These are phyloP conservation scores for Cryptosporidium ubiquitum DNA, from an alignment of 169 alveolate genomes.

Conservation along the genomic window DNA sequence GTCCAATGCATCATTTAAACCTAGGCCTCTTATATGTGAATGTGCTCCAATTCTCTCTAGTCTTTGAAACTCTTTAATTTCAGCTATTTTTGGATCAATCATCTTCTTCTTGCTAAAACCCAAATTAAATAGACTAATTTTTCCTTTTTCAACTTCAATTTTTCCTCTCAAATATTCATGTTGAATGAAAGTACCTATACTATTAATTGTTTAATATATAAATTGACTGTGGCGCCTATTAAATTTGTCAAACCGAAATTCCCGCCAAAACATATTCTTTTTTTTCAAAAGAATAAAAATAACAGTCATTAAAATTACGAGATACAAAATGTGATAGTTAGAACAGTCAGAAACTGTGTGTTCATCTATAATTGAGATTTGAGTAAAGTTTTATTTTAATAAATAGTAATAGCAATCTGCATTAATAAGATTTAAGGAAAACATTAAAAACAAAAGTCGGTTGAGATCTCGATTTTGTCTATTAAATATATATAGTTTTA, in stretches of 20 bases:
- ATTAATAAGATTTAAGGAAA: not conserved
- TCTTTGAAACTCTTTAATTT: constrained; percentile 89
- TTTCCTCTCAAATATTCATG: not conserved
- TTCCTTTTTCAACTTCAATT: not conserved
- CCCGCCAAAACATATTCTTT: not conserved
- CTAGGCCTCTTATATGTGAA: constrained; percentile 98
- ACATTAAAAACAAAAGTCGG: not conserved
- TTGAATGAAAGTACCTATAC: not conserved
- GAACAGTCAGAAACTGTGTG: too few relatives aligned
- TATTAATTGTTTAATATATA: not conserved
- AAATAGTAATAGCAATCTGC: not conserved
- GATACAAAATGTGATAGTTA: too few relatives aligned
- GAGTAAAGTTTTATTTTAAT: too few relatives aligned
- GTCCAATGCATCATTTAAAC: constrained; percentile 95
- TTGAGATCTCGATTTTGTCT: constrained; percentile 8
- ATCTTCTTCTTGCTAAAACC: not conserved
- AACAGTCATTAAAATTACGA: not conserved
- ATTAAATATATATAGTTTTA: not conserved
- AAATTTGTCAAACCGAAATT: not conserved
- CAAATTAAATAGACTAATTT: not conserved
- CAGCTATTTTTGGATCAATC: constrained; percentile 81
- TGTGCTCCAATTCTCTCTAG: constrained; percentile 97
- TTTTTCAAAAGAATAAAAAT: not conserved
- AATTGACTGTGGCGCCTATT: not conserved
- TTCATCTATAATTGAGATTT: too few relatives aligned